Conservation (phyloP, 768 basidiomycete genomes). For the Lentinula sp. region DNA sequence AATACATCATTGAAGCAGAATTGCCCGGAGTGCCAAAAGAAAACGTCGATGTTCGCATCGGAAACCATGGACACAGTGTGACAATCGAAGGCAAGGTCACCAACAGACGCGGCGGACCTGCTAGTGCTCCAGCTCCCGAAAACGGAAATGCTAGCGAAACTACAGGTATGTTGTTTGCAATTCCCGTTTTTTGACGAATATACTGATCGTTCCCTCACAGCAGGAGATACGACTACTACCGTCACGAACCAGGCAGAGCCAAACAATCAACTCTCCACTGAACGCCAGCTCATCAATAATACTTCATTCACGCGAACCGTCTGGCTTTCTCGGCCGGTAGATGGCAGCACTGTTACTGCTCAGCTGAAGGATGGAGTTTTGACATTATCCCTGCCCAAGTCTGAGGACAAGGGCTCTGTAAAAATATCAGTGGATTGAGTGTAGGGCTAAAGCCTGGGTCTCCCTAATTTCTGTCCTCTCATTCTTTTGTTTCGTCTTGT, state of each 20-base stretch:
- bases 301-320: conserved; percentile 62
- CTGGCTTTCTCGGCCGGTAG: conserved; percentile 62
- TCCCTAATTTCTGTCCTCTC: no score
- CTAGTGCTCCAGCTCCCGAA: conserved; percentile 12
- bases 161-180: conserved; percentile 20
- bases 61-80: conserved; percentile 62
- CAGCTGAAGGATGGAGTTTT: conserved; percentile 67
- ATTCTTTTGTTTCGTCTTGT: no score
- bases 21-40: conserved; percentile 77
- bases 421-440: conserved; percentile 2
- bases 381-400: conserved; percentile 53
- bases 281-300: conserved; percentile 53
- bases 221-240: conserved; percentile 4
- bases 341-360: conserved; percentile 51
- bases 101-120: conserved; percentile 18
- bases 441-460: no score
- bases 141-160: conserved; percentile 11
- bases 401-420: conserved; percentile 43
- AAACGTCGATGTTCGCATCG: conserved; percentile 63
- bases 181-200: not conserved
- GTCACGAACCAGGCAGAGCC: conserved; percentile 18
- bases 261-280: conserved; percentile 46
- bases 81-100: conserved; percentile 64
- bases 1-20: conserved; percentile 70
- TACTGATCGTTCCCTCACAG: not conserved